phyloP scores from a whole-genome alignment of 768 basidiomycete species.

The Xanthoconium purpureum region DNA sequence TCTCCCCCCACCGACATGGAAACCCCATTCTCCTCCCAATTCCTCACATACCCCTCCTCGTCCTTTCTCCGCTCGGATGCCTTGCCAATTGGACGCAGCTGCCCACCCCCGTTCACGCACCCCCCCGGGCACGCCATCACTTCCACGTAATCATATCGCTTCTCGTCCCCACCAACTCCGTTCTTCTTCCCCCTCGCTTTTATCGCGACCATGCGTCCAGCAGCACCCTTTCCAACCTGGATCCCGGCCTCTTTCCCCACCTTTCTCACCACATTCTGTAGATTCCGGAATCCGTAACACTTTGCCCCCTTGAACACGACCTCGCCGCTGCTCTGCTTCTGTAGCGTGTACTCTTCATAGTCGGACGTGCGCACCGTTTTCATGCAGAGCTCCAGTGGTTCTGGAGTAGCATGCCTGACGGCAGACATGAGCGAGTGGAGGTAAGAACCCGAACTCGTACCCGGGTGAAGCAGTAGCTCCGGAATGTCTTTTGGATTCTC shows the following conservation, averaged over 20 bases:
- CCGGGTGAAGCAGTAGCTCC: slow-evolving; percentile 72
- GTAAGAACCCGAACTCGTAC: slow-evolving; percentile 91
- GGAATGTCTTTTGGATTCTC: slow-evolving; percentile 44
- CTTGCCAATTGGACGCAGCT: slow-evolving; percentile 37
- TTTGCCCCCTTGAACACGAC: slow-evolving; percentile 89
- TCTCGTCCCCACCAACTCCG: slow-evolving; percentile 36
- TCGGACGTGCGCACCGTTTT: slow-evolving; percentile 69
- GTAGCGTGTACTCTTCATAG: slow-evolving; percentile 71
- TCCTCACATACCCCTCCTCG: slow-evolving; percentile 63
- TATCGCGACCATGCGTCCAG: slow-evolving; percentile 39
- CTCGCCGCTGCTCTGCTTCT: slow-evolving; percentile 43
- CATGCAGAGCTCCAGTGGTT: slow-evolving; percentile 48
- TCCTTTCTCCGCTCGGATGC: slow-evolving; percentile 36
- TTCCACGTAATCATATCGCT: slow-evolving; percentile 85
- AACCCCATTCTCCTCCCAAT: slow-evolving; percentile 60
- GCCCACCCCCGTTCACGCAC: slow-evolving; percentile 97
- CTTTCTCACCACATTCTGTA: slow-evolving; percentile 94
- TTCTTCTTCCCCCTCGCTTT: slow-evolving; percentile 33
- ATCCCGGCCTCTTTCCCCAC: slow-evolving; percentile 84
- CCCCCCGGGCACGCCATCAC: slow-evolving; percentile 99
- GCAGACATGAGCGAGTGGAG: slow-evolving; percentile 73
- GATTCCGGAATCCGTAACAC: slow-evolving; percentile 95
- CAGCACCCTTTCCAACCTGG: slow-evolving; percentile 67
- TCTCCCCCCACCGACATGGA: slow-evolving; percentile 10
- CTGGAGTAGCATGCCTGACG: slow-evolving; percentile 40